Conservation (phyloP, 108 stramenopile genomes). For the Nitzschia putrida region DNA sequence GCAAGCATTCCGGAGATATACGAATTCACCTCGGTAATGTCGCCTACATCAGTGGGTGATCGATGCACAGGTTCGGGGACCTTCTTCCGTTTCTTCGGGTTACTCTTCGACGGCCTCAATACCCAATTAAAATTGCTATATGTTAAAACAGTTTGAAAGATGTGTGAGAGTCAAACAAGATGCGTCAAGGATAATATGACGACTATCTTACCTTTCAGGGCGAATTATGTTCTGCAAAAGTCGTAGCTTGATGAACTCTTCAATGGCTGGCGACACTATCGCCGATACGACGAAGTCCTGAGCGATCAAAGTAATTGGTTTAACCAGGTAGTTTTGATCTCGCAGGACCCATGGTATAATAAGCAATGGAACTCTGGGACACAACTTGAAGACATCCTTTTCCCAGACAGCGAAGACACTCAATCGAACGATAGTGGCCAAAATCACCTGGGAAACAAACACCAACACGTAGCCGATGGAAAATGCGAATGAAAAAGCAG, state of each 20-base stretch:
- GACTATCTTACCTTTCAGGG: slow-evolving; percentile 41
- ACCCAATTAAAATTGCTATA: slow-evolving; percentile 62
- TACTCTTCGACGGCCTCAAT: slow-evolving; percentile 39
- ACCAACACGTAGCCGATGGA: slow-evolving; percentile 68
- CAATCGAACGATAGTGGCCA: slow-evolving; percentile 73
- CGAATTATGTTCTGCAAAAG: slow-evolving; percentile 63
- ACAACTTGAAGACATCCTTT: slow-evolving; percentile 63
- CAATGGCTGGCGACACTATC: slow-evolving; percentile 79
- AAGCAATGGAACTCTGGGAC: slow-evolving; percentile 38
- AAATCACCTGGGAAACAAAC: slow-evolving; percentile 67
- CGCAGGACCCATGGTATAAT: slow-evolving; percentile 84
- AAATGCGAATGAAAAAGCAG: slow-evolving; percentile 71
- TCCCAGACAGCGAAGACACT: slow-evolving; percentile 73
- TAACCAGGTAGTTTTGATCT: slow-evolving; percentile 74
- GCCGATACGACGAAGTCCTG: slow-evolving; percentile 82
- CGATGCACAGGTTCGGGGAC: slow-evolving; percentile 28
- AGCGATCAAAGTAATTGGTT: slow-evolving; percentile 83
- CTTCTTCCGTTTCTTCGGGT: slow-evolving; percentile 42
- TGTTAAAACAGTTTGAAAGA: slow-evolving; percentile 7
- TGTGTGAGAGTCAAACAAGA: not conserved
- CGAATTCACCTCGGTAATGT: slow-evolving; percentile 77
- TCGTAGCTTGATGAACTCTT: slow-evolving; percentile 81
- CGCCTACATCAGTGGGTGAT: slow-evolving; percentile 12
- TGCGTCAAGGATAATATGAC: not conserved
- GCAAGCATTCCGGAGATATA: slow-evolving; percentile 83